Evolutionary conservation across 2,329 filamentous ascomycete genomes (phyloP).

Genomic region (Venturia effusa): DNA sequence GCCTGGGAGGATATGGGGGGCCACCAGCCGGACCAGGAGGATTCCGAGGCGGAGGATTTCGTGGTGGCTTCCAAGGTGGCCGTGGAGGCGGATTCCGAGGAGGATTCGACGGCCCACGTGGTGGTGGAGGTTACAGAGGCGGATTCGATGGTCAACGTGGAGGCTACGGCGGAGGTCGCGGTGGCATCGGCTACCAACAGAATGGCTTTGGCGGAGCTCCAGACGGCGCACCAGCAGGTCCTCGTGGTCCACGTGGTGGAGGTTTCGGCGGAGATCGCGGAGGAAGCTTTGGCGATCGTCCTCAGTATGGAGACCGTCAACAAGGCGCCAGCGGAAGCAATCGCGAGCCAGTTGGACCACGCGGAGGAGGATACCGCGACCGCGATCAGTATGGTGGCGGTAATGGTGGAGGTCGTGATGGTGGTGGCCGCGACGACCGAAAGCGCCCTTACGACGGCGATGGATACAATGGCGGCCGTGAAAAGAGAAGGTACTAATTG

Average conservation of each 20-base stretch:
- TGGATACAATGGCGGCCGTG: constrained; percentile 64
- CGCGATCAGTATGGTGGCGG: constrained; percentile 31
- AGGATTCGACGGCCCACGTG: constrained; percentile 22
- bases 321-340: constrained; percentile 55
- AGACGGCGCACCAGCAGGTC: constrained; percentile 38
- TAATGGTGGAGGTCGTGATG: constrained; percentile 38
- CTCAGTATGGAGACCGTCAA: constrained; percentile 15
- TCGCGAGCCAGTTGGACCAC: constrained; percentile 66
- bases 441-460: constrained; percentile 60
- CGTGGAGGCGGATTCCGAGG: constrained; percentile 37
- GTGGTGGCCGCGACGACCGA: constrained; percentile 39
- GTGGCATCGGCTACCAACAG: constrained; percentile 33
- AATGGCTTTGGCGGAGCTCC: constrained; percentile 31
- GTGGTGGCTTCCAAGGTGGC: constrained; percentile 43
- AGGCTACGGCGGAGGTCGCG: constrained; percentile 29
- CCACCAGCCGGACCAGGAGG: constrained; percentile 46
- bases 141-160: constrained; percentile 30
- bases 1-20: constrained; percentile 45
- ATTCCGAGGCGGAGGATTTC: constrained; percentile 39
- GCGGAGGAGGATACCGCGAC: constrained; percentile 26
- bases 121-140: constrained; percentile 20
- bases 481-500: constrained; percentile 47
- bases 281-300: constrained; percentile 22
- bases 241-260: constrained; percentile 30
- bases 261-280: constrained; percentile 40